Evolutionary conservation across 75 land plant species (phyloP).

Genomic region (Adiantum capillusveneris): DNA sequence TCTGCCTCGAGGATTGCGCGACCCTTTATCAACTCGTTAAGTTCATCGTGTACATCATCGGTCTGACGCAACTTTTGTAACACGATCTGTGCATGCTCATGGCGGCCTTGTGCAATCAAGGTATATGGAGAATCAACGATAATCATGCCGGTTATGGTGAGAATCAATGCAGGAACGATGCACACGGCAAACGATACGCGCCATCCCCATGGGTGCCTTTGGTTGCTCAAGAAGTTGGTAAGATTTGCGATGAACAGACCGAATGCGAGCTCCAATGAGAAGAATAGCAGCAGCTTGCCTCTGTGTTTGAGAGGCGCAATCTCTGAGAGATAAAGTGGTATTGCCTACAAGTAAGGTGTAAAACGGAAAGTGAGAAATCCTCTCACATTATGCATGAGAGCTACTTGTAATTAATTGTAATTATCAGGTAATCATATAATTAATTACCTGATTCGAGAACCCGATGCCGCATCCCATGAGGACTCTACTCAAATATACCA

Average conservation of each 20-base stretch:
- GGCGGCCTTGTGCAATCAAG: constrained; percentile 30
- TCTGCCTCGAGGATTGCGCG: constrained; percentile 9
- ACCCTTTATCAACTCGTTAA: constrained; percentile 23
- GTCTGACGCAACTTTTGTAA: constrained; percentile 24
- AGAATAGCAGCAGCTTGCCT: constrained; percentile 15
- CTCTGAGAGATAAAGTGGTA: constrained; percentile 23
- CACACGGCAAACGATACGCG: constrained; percentile 32
- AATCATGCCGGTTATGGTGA: constrained; percentile 23
- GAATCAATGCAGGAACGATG: constrained; percentile 28
- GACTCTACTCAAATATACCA: constrained; percentile 69
- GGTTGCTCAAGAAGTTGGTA: constrained; percentile 19
- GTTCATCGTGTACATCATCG: constrained; percentile 25
- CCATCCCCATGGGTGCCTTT: constrained; percentile 24
- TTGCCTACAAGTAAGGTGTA: constrained; percentile 13
- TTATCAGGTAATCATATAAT: no score
- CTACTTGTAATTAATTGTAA: no score
- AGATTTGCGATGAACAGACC: constrained; percentile 12
- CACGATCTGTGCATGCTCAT: constrained; percentile 16
- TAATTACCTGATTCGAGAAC: constrained; percentile 72
- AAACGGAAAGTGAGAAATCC: no score
- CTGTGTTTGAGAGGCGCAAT: constrained; percentile 16
- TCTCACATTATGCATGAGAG: no score
- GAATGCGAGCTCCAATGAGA: constrained; percentile 4
- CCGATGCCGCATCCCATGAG: constrained; percentile 74
- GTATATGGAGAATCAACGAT: constrained; percentile 39